Evolutionary conservation across 2,329 filamentous ascomycete species (phyloP).

Genomic region (Trichoderma atrobrunneum): DNA sequence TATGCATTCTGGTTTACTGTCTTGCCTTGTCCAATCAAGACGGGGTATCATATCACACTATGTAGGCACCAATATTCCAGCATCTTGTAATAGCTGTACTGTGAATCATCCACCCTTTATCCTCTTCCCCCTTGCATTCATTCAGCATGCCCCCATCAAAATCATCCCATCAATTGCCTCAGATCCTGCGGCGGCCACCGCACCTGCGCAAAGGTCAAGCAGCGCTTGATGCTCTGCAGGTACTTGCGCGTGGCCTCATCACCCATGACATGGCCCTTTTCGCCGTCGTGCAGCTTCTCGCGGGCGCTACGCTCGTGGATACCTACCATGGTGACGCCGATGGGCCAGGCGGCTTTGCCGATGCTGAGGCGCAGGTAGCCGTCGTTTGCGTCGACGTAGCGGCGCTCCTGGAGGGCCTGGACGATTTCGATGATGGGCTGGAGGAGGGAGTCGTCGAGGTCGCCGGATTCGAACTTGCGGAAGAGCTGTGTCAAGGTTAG

Average conservation of each 20-base stretch:
- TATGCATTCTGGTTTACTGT: not conserved
- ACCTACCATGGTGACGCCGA: constrained; percentile 99
- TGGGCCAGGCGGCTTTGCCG: constrained; percentile 96
- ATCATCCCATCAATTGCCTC: constrained; percentile 82
- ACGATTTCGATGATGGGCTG: constrained; percentile 89
- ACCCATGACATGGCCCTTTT: constrained; percentile 92
- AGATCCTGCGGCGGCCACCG: constrained; percentile 93
- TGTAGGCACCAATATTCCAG: not conserved
- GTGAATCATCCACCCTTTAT: not conserved
- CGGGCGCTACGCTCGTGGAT: constrained; percentile 95
- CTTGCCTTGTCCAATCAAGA: not conserved
- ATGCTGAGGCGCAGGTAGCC: constrained; percentile 91
- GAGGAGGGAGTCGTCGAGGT: constrained; percentile 75
- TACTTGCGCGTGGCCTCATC: constrained; percentile 96
- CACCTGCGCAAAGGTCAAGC: constrained; percentile 92
- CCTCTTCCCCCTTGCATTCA: not conserved
- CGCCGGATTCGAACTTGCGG: constrained; percentile 78
- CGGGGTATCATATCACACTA: constrained; percentile 19
- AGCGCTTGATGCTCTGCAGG: constrained; percentile 95
- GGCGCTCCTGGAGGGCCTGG: constrained; percentile 79
- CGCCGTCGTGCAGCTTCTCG: constrained; percentile 88
- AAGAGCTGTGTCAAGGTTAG: constrained; percentile 57
- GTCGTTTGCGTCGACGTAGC: constrained; percentile 95
- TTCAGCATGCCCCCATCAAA: not conserved
- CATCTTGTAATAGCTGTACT: not conserved